Base-by-base conservation (phyloP, 192 early-diverging fungal genomes). In the Coemansia sp. region DNA sequence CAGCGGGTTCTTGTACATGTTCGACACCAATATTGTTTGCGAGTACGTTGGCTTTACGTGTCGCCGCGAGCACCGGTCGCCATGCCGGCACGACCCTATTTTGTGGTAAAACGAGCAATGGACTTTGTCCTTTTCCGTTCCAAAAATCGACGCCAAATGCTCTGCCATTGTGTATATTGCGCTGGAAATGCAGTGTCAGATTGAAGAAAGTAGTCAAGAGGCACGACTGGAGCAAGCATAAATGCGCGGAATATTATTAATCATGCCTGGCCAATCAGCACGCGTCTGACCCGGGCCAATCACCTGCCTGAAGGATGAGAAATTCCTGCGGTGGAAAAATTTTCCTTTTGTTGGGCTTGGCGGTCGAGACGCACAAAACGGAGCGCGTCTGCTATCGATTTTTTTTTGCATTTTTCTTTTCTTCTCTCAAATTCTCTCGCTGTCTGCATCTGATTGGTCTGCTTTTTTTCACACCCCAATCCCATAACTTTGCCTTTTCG, bases 101-200 rank as follows among this genome's bases (percentile, higher is more conserved):
- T 99, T 98, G 86, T 95, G 94, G 86, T 98, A 98, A 69, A 97
- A 98, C 46, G 92, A 93, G 82, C 97, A 98, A 71, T 98, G 94
- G 62, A 98, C 95, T 87, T 93, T 93, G 92, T 97, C 96, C 76
- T 95, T 95, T 68, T 98, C 96, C 17, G 96, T 98, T 40, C 96
- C 96, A 74, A 96, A 98, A 58, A 98, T 98, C 40, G 85, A 87
- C 4, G 90, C 90, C 48, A 92, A 79, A 76, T 92, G 89, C 61
- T 90, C 88, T 23, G 90, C 90, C 90, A 92, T 92, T 28, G 21
- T 60, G 15, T 59, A 58, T 48, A 17, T 25, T 31, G 31, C 44
- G 44, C 44, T 64, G 26, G 14, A 56, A 47, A 48, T 15, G 36
- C 14, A 20, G 55, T 18, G 28, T 17, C 17, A 18, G 37, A 55